phyloP scores from a whole-genome alignment of 768 basidiomycete species.

The Hericium erinaceus region DNA sequence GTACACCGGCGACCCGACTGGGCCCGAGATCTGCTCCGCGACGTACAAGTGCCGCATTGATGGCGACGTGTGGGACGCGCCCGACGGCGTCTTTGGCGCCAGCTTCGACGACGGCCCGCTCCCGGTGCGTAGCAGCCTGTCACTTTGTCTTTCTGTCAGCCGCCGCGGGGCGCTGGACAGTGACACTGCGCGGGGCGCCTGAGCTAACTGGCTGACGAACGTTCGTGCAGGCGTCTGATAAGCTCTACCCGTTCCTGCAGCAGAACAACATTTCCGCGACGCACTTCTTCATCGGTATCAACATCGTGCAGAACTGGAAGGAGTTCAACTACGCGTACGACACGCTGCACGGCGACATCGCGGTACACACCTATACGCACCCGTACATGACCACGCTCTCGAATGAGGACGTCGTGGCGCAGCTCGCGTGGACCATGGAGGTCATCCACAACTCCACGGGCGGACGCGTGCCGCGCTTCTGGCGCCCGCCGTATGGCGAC shows the following conservation, averaged over 20 bases:
- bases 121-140: conserved; percentile 24
- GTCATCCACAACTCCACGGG: conserved; percentile 75
- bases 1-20: conserved; percentile 35
- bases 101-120: conserved; percentile 81
- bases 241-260: conserved; percentile 31
- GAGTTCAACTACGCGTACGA: conserved; percentile 26
- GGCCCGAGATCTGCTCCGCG: conserved; percentile 62
- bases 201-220: background rate
- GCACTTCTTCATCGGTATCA: conserved; percentile 39
- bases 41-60: conserved; percentile 46
- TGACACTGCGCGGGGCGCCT: background rate
- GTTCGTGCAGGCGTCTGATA: conserved; percentile 16
- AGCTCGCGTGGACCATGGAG: conserved; percentile 77
- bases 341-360: conserved; percentile 27
- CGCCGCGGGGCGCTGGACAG: conserved; percentile 1
- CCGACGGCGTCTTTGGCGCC: conserved; percentile 52
- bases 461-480: conserved; percentile 65
- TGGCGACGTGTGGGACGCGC: conserved; percentile 71
- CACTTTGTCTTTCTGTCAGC: background rate
- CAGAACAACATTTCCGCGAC: conserved; percentile 30
- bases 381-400: conserved; percentile 72
- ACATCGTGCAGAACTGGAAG: conserved; percentile 26
- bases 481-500: conserved; percentile 88
- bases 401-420: conserved; percentile 59
- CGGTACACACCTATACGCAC: conserved; percentile 60